Percentiles rank a stretch among this genome's conserved stretches.
Evolutionary conservation across 306 rosid species (phyloP).

Genomic region (Sicyos edulis): DNA sequence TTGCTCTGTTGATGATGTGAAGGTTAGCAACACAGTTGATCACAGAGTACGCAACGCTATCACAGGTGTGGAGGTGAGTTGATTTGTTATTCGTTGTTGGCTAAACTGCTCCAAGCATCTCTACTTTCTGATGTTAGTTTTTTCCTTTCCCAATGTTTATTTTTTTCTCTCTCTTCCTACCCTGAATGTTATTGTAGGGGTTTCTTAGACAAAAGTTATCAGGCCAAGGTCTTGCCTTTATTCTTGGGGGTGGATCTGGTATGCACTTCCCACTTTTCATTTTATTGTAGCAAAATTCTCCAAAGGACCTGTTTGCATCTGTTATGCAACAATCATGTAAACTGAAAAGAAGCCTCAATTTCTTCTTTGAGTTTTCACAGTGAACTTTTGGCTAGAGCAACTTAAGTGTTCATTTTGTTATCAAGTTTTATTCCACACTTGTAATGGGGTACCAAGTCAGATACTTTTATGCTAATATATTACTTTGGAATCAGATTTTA

Average conservation of each 20-base stretch:
- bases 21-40: slow-evolving; percentile 67
- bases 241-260: slow-evolving; percentile 95
- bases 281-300: background rate
- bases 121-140: background rate
- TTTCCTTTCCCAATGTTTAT: background rate
- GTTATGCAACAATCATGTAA: background rate
- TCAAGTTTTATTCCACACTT: background rate
- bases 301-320: background rate
- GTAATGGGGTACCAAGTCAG: background rate
- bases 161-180: background rate
- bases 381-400: background rate
- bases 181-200: slow-evolving; percentile 38
- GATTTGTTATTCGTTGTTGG: background rate
- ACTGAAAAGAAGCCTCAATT: background rate
- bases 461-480: background rate
- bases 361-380: slow-evolving; percentile 1
- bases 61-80: slow-evolving; percentile 75
- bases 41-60: slow-evolving; percentile 79
- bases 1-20: slow-evolving; percentile 92
- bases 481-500: background rate
- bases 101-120: background rate
- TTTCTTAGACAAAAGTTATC: slow-evolving; percentile 94
- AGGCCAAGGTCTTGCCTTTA: slow-evolving; percentile 95
- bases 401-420: background rate
- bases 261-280: slow-evolving; percentile 22